These are phyloP conservation scores for Claviceps sp. DNA, from an alignment of 2,329 filamentous ascomycete genomes.

Conservation along the genomic window DNA sequence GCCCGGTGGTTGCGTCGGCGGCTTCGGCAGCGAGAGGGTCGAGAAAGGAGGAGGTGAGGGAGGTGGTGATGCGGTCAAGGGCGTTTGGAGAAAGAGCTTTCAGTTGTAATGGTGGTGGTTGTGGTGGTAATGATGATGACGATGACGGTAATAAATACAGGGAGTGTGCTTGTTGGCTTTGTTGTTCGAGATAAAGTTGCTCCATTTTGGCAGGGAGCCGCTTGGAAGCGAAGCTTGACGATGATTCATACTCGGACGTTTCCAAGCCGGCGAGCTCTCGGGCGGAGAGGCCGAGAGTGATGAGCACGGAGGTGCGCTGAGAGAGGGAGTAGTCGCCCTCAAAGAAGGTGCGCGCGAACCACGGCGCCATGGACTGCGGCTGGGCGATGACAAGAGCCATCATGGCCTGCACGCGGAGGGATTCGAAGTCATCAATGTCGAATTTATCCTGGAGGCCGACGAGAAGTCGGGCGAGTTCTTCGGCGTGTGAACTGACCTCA, in stretches of 20 bases:
- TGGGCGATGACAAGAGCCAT: slow-evolving; percentile 67
- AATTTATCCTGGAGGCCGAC: slow-evolving; percentile 76
- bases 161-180: slow-evolving; percentile 9
- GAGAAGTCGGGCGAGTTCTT: slow-evolving; percentile 65
- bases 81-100: slow-evolving; percentile 42
- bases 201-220: slow-evolving; percentile 62
- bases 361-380: slow-evolving; percentile 65
- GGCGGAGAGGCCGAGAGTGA: slow-evolving; percentile 67
- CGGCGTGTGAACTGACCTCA: slow-evolving; percentile 72
- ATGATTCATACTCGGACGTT: slow-evolving; percentile 34
- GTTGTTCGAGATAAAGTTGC: slow-evolving; percentile 44
- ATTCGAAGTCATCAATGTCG: slow-evolving; percentile 64
- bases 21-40: slow-evolving; percentile 70
- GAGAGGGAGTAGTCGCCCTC: slow-evolving; percentile 81
- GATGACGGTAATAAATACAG: slow-evolving; percentile 6
- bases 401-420: slow-evolving; percentile 65
- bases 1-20: slow-evolving; percentile 66
- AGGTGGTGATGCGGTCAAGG: slow-evolving; percentile 53
- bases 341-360: slow-evolving; percentile 77
- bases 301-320: slow-evolving; percentile 70
- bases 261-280: slow-evolving; percentile 75
- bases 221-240: slow-evolving; percentile 64
- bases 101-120: slow-evolving; percentile 16
- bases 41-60: slow-evolving; percentile 59
- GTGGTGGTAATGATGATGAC: not conserved